Percentiles rank a stretch among this genome's conserved stretches.
These are phyloP conservation scores for Bolboschoenoplectus hybrid DNA, from an alignment of 202 grass and related monocot species.

Conservation along the genomic window DNA sequence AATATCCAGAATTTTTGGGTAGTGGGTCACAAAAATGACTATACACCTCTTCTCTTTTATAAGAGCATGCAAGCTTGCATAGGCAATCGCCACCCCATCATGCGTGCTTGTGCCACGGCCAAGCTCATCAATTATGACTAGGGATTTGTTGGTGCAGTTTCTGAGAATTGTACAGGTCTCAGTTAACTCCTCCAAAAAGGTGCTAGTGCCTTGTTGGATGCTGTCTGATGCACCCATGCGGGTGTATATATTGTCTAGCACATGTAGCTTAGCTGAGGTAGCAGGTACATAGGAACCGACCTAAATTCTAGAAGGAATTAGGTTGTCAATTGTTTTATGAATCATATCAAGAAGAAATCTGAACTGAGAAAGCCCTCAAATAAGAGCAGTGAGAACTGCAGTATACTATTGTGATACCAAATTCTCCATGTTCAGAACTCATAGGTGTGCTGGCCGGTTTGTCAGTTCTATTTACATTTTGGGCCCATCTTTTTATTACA, in stretches of 20 bases:
- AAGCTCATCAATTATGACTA: constrained; percentile 98
- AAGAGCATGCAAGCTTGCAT: constrained; percentile 75
- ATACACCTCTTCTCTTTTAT: constrained; percentile 69
- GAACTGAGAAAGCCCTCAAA: neutral
- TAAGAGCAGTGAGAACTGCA: neutral
- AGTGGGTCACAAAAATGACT: constrained; percentile 91
- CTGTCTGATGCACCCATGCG: constrained; percentile 92
- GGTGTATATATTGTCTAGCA: constrained; percentile 85
- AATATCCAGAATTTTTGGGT: constrained; percentile 89
- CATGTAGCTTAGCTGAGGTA: constrained; percentile 75
- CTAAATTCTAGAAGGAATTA: constrained; percentile 47
- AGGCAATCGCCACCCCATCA: constrained; percentile 91
- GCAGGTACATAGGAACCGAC: constrained; percentile 93
- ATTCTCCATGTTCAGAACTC: neutral
- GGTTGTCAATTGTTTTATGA: constrained; percentile 32
- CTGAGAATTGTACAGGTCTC: constrained; percentile 81
- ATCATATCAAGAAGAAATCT: constrained; percentile 32
- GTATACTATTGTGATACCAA: neutral
- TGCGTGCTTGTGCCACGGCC: constrained; percentile 94
- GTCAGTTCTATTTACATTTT: neutral
- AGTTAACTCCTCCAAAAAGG: constrained; percentile 88
- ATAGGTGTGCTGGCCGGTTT: neutral
- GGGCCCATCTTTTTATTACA: neutral
- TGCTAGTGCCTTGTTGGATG: constrained; percentile 92
- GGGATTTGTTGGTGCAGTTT: constrained; percentile 70